Evolutionary conservation across 495 filamentous ascomycete species (phyloP), one percentile per base, ranked within the genome.

Genomic region (Viridothelium virens): DNA sequence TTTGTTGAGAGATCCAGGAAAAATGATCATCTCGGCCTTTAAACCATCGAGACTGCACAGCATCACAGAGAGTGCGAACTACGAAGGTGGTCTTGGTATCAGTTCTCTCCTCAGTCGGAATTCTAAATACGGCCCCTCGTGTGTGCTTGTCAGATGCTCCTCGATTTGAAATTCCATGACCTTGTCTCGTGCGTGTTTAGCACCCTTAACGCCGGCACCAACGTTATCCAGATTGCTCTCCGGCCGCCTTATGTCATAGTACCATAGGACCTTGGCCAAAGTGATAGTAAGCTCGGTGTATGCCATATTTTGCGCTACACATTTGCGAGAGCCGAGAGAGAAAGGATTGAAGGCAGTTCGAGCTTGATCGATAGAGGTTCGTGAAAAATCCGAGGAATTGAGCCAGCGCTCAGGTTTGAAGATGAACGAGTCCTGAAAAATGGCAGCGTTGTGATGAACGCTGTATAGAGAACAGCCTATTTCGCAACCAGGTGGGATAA

Each of bases 311-410:
- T 73, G 71, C 10, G 72, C 73, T 50, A 72, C 69, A 38, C 73
- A 75, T 2, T 70, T 69, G 5, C 72, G 36, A 5, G 72, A 72
- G 2, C 73, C 73, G 48, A 72, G 64, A 36, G 63, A 69, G 48
- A 75, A 75, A 9, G 73, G 73, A 48, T 65, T 69, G 61, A 74
- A 75, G 0, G 69, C 73, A 37, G 9, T 37, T 39, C 67, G 71
- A 1, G 56, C 53, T 38, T 66, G 36, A 12, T 71, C 41, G 6
- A 61, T 48, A 2, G 61, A 7, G 16, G 31, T 18, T 5, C 16
- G 9, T 12, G 4, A 7, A 62, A 62, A 62, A 33, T 18, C 59
- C 5, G 5, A 12, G 59, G 10, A 12, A 37, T 12, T 3, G 12
- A 61, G 2, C 68, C 68, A 72, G 3, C 70, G 62, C 34, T 68